A percentile compares a stretch with the other conserved stretches of the same genome.
Conservation (phyloP, 148 eudicot species). For the Silene latifolia region DNA sequence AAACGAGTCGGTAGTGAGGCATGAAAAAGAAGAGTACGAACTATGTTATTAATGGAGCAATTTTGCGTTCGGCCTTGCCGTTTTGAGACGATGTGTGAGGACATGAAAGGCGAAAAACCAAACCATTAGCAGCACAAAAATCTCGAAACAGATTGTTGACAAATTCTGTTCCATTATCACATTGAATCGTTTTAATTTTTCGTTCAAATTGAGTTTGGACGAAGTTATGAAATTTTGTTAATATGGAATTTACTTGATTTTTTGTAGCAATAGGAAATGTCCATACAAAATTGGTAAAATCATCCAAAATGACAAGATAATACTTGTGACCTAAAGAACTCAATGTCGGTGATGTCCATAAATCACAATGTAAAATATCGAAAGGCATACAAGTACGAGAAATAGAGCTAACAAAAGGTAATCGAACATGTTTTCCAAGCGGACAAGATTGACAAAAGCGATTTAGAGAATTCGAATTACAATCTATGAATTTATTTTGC, state of each 20-base stretch:
- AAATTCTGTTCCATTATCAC: not conserved
- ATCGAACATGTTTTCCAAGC: conserved; percentile 5
- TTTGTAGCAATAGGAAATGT: no score
- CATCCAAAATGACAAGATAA: no score
- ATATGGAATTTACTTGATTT: not conserved
- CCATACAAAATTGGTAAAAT: no score
- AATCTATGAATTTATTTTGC: not conserved
- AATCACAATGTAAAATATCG: no score
- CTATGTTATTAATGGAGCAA: not conserved
- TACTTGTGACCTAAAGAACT: not conserved
- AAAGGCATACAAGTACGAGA: not conserved
- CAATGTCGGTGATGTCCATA: not conserved
- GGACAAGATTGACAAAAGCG: not conserved
- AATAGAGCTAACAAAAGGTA: not conserved
- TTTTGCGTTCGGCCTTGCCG: no score
- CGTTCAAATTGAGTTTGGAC: not conserved
- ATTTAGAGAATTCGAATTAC: not conserved
- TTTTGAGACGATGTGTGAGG: no score
- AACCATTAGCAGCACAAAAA: not conserved
- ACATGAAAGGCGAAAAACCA: not conserved
- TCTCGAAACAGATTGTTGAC: not conserved
- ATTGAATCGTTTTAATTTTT: not conserved
- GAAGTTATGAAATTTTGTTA: not conserved
- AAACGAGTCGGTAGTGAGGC: not conserved
- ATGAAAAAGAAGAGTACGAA: not conserved